These are phyloP conservation scores for Exobasidium cylindrosporum DNA, from an alignment of 1,284 basidiomycete species.

Conservation along the genomic window DNA sequence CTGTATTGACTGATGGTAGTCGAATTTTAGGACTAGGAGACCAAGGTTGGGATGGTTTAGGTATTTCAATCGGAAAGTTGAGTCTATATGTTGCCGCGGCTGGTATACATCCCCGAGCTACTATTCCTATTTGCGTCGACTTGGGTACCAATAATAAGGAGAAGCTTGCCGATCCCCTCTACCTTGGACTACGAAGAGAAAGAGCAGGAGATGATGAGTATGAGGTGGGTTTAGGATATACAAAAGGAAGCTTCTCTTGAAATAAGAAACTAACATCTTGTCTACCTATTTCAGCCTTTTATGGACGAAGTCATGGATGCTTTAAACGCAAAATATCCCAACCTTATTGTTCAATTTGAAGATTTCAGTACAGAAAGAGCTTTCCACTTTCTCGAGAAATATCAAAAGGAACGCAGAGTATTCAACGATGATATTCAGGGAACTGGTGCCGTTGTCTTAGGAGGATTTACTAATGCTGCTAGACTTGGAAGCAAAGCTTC, in stretches of 20 bases:
- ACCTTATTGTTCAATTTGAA: constrained; percentile 81
- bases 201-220: constrained; percentile 54
- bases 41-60: constrained; percentile 69
- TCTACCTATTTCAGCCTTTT: too few relatives aligned
- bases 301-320: constrained; percentile 92
- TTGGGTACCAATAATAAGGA: constrained; percentile 78
- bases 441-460: constrained; percentile 68
- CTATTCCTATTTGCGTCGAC: constrained; percentile 72
- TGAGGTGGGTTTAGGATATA: too few relatives aligned
- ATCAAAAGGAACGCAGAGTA: constrained; percentile 48
- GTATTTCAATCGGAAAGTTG: constrained; percentile 88
- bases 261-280: too few relatives aligned
- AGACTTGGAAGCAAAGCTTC: constrained; percentile 71
- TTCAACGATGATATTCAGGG: constrained; percentile 53
- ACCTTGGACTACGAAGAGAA: constrained; percentile 68
- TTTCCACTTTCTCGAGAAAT: constrained; percentile 50
- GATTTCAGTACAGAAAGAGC: constrained; percentile 53
- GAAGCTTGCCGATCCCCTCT: constrained; percentile 81
- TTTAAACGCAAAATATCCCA: constrained; percentile 63
- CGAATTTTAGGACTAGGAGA: constrained; percentile 91
- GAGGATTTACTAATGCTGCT: constrained; percentile 85
- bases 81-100: constrained; percentile 86
- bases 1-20: constrained; percentile 70
- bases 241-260: too few relatives aligned
- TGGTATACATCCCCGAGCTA: constrained; percentile 78